Evolutionary conservation across 225 moss, liverwort and hornwort genomes (phyloP), one percentile per base, ranked within the genome.

Genomic region (Polytrichum commune): DNA sequence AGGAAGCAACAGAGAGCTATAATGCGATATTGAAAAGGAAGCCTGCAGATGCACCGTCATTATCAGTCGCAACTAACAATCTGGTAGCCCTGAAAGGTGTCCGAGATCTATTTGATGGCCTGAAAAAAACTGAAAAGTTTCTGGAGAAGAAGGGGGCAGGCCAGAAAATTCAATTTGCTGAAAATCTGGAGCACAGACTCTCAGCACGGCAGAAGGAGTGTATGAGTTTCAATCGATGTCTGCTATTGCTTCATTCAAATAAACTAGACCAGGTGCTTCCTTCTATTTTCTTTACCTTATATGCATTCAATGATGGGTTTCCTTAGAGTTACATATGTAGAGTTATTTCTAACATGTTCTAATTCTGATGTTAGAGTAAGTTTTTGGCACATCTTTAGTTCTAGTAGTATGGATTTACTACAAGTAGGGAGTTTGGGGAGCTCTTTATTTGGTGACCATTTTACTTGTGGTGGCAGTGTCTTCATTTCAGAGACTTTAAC

Each of bases 41-140:
- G 54, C 88, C 90, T 29, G 82, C 83, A 19, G 94, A 94, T 72
- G 85, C 79, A 19, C 86, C 95, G 7, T 90, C 97, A 20, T 68
- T 95, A 62, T 94, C 97, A 53, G 90, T 98, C 32, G 97, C 97
- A 16, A 89, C 91, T 32, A 98, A 95, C 55, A 98, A 98, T 66
- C 73, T 89, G 20, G 90, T 98, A 67, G 91, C 94, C 26, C 70
- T 98, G 1, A 90, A 95, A 86, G 94, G 97, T 68, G 86, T 91
- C 6, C 85, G 90, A 33, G 97, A 95, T 72, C 86, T 97, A 18
- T 95, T 98, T 69, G 97, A 98, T 77, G 87, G 85, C 62, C 74
- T 98, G 73, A 98, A 98, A 70, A 98, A 89, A 75, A 95, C 94
- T 28, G 97, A 98, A 73, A 98, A 95, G 88, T 65, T 98, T 72